Base-by-base conservation (phyloP, 2,329 filamentous ascomycete species). In the Boeremia exigua region DNA sequence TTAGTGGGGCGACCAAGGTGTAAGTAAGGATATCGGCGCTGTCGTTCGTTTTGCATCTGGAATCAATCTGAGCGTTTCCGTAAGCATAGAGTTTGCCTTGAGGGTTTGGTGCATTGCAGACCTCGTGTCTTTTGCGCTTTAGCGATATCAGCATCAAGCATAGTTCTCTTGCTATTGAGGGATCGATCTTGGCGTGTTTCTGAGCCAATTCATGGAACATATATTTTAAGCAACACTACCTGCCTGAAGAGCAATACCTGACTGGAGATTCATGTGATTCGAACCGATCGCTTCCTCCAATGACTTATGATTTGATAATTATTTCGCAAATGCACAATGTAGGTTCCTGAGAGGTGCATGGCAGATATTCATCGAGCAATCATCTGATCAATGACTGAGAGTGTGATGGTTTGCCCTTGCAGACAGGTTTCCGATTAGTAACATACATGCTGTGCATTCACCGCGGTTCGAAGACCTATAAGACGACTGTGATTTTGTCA, bases 1-100 rank as follows among this genome's bases (percentile, higher is more conserved):
- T 67, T 36, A 48, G 50, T 15, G 56, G 47, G 15, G 6, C 53
- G n/a, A 56, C 51, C 19, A 50, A 56, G 11, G 53, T 56, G 29
- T 56, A 33, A 27, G 25, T 10, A 30, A 34, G 9, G 34, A 19
- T 6, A 9, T 10, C 9, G 15, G 27, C 17, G 19, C 11, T 15
- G 17, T 11, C 17, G 15, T 27, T 30, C 7, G 17, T 19, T 14
- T 15, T 8, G 23, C 19, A n/a, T 32, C 15, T 6, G 6, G 10
- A n/a, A 9, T 39, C 7, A 23, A 6, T 38, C 33, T 45, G 40
- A 45, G 53, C 53, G 30, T 46, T 52, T 55, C 7, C 37, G 36
- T 30, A 42, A 42, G 46, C 53, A 42, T 46, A 23, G 36, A 25
- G 3, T 23, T 11, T 32, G 15, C 2, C 25, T 29, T 17, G 10